These are phyloP conservation scores for Nakazawaea molendinolei DNA, from an alignment of 805 yeast species.

Conservation along the genomic window DNA sequence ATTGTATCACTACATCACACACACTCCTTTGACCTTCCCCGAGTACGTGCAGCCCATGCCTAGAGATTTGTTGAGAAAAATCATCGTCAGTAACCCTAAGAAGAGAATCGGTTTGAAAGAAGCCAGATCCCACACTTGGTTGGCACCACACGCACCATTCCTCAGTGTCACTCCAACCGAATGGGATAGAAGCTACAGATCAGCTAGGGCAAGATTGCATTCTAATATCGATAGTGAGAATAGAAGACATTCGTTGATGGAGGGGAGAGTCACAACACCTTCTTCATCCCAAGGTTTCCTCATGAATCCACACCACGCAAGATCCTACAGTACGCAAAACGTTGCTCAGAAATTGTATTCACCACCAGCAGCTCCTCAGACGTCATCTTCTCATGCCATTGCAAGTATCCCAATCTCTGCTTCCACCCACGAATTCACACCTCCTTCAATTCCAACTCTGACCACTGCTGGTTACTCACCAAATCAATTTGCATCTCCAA, in stretches of 20 bases:
- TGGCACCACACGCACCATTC: slow-evolving; percentile 76
- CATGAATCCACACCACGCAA: slow-evolving; percentile 24
- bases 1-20: slow-evolving; percentile 84
- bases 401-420: slow-evolving; percentile 35
- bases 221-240: slow-evolving; percentile 15
- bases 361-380: slow-evolving; percentile 61
- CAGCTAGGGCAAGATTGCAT: slow-evolving; percentile 25
- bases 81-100: slow-evolving; percentile 79
- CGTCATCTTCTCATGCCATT: slow-evolving; percentile 55
- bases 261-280: slow-evolving; percentile 29
- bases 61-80: slow-evolving; percentile 79
- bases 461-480: neutral
- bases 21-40: slow-evolving; percentile 90
- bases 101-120: slow-evolving; percentile 63
- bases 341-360: slow-evolving; percentile 33
- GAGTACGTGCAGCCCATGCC: slow-evolving; percentile 88
- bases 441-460: neutral
- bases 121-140: slow-evolving; percentile 81
- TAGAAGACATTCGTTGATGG: slow-evolving; percentile 37
- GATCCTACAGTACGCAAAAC: slow-evolving; percentile 34
- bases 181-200: slow-evolving; percentile 68
- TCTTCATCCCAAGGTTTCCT: slow-evolving; percentile 31
- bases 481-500: slow-evolving; percentile 24
- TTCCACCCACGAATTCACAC: neutral
- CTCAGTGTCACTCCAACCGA: slow-evolving; percentile 80